These are phyloP conservation scores for Rhamnella rubrinervis DNA, from an alignment of 331 rosid genomes.

Conservation along the genomic window DNA sequence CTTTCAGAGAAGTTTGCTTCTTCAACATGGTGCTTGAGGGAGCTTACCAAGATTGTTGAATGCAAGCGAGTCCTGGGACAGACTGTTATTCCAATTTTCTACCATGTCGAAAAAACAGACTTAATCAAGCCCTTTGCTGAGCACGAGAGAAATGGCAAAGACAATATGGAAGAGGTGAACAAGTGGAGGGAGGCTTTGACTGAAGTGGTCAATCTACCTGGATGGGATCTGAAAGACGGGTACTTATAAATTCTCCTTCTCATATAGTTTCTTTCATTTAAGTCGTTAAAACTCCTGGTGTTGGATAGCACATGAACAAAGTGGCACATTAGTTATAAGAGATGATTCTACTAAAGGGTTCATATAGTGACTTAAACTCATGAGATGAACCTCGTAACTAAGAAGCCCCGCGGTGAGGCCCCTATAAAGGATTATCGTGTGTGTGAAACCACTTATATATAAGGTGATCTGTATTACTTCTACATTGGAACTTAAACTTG, in stretches of 20 bases:
- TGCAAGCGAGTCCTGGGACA: not conserved
- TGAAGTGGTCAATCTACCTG: not conserved
- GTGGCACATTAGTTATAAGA: too few species aligned
- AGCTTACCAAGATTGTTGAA: constrained; percentile 18
- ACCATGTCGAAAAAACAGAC: constrained; percentile 1
- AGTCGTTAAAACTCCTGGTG: too few species aligned
- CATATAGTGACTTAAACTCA: too few species aligned
- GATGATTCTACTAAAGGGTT: too few species aligned
- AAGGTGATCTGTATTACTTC: too few species aligned
- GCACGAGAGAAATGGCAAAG: not conserved
- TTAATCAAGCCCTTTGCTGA: constrained; percentile 12
- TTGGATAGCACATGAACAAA: too few species aligned
- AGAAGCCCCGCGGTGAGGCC: too few species aligned
- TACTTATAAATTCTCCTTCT: not conserved
- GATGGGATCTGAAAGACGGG: constrained; percentile 1
- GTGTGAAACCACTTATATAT: too few species aligned
- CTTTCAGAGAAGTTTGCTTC: constrained; percentile 12
- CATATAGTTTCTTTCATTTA: too few species aligned
- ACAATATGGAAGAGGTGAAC: not conserved
- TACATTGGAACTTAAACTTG: too few species aligned
- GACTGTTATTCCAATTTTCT: not conserved
- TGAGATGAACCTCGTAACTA: too few species aligned
- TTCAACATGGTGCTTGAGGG: constrained; percentile 23
- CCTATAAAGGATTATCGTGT: too few species aligned
- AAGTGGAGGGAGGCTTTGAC: constrained; percentile 21